Percentiles rank a stretch among this genome's conserved stretches.
phyloP scores from a whole-genome alignment of 352 stramenopile species.

The Phytophthora constricta region DNA sequence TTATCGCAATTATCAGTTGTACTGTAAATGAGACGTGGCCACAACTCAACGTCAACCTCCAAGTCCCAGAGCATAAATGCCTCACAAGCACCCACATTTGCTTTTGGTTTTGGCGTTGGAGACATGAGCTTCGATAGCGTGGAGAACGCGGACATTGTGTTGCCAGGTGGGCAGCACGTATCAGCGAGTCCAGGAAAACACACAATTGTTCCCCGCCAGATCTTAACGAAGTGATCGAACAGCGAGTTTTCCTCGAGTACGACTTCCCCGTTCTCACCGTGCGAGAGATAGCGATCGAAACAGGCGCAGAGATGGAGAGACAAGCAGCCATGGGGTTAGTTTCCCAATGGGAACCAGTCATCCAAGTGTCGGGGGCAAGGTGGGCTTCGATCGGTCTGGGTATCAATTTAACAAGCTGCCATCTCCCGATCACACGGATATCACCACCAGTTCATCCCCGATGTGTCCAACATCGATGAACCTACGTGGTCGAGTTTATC shows the following conservation, averaged over 20 bases:
- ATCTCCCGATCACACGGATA: neutral
- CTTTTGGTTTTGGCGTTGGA: no score
- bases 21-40: no score
- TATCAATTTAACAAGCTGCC: neutral
- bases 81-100: no score
- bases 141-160: neutral
- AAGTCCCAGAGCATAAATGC: neutral
- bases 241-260: constrained; percentile 26
- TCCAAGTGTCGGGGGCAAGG: neutral
- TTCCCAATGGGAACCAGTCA: neutral
- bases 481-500: constrained; percentile 6
- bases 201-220: constrained; percentile 21
- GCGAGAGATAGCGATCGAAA: constrained; percentile 3
- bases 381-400: neutral
- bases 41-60: no score
- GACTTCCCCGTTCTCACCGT: constrained; percentile 38
- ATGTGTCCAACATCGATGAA: constrained; percentile 8
- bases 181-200: constrained; percentile 19
- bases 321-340: neutral
- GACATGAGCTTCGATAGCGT: neutral
- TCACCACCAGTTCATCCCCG: constrained; percentile 5
- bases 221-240: constrained; percentile 30
- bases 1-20: neutral
- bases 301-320: neutral
- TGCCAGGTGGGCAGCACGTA: constrained; percentile 9